A percentile compares a stretch with the other conserved stretches of the same genome.
These are phyloP conservation scores for Grammothele lineata DNA, from an alignment of 768 basidiomycete genomes.

Conservation along the genomic window DNA sequence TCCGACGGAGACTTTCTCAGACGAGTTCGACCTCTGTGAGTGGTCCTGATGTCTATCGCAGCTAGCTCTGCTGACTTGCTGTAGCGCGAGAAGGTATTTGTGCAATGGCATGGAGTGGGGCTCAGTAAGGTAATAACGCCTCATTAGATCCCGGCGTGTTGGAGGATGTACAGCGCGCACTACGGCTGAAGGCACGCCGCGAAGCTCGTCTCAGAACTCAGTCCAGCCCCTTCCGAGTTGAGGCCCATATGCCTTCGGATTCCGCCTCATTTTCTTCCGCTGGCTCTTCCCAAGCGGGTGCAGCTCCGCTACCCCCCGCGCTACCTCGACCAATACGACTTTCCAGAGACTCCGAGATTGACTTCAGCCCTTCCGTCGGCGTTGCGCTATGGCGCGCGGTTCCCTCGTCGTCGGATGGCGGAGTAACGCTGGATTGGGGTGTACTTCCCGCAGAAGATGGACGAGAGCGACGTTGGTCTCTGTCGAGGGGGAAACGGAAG, in stretches of 20 bases:
- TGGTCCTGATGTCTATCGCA: slow-evolving; percentile 12
- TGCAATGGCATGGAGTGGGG: background rate
- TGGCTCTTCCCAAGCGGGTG: slow-evolving; percentile 26
- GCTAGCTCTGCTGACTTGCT: background rate
- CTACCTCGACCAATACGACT: slow-evolving; percentile 1
- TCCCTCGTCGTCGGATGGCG: slow-evolving; percentile 65
- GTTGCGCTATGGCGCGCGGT: slow-evolving; percentile 53
- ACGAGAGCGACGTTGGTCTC: slow-evolving; percentile 59
- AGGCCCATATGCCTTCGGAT: slow-evolving; percentile 23
- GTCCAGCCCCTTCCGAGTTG: slow-evolving; percentile 16
- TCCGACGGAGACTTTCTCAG: slow-evolving; percentile 44
- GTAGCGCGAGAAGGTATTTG: slow-evolving; percentile 72
- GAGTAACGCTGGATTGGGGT: slow-evolving; percentile 73
- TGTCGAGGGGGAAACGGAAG: slow-evolving; percentile 56
- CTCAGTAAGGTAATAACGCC: background rate
- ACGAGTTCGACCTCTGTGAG: slow-evolving; percentile 78
- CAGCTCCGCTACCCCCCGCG: slow-evolving; percentile 3
- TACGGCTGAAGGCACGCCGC: slow-evolving; percentile 69
- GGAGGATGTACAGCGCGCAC: slow-evolving; percentile 74
- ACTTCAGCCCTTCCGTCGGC: slow-evolving; percentile 66
- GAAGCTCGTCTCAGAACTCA: slow-evolving; percentile 54
- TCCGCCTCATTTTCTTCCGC: slow-evolving; percentile 26
- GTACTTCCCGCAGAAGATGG: slow-evolving; percentile 51
- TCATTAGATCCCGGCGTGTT: slow-evolving; percentile 70
- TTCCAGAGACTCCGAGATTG: slow-evolving; percentile 44